A percentile compares a stretch with the other conserved stretches of the same genome.
These are phyloP conservation scores for Ceratocystis huliohia DNA, from an alignment of 2,329 filamentous ascomycete species.

Conservation along the genomic window DNA sequence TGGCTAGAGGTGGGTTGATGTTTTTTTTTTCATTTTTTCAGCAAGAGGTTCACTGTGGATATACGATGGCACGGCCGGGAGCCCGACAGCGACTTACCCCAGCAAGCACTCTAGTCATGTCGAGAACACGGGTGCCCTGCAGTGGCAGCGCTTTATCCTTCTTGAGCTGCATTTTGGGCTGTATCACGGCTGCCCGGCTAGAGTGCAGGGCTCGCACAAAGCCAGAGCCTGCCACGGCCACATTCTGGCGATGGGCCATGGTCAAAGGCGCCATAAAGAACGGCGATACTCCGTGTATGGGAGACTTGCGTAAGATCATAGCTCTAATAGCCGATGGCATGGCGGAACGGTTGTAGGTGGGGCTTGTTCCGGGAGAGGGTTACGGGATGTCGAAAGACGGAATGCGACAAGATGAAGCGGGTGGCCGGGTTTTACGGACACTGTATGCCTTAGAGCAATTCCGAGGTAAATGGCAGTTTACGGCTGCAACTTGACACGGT, in stretches of 20 bases:
- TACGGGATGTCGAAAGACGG: neutral
- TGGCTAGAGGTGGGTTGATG: conserved; percentile 45
- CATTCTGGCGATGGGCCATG: neutral
- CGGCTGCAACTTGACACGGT: neutral
- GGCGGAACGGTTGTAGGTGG: neutral
- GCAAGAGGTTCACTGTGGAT: neutral
- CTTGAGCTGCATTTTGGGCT: neutral
- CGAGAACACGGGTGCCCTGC: conserved; percentile 75
- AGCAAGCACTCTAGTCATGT: conserved; percentile 92
- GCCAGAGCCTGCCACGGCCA: neutral
- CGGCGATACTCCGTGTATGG: neutral
- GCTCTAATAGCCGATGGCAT: neutral
- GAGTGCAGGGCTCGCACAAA: neutral
- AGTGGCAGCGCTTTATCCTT: conserved; percentile 44
- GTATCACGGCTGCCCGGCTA: neutral
- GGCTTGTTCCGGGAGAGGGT: neutral
- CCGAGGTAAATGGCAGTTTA: neutral
- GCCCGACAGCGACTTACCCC: conserved; percentile 49
- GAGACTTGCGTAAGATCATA: neutral
- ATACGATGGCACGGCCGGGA: conserved; percentile 18
- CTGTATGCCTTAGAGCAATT: neutral
- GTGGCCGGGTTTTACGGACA: neutral
- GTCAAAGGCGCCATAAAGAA: neutral
- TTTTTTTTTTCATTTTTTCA: conserved; percentile 7
- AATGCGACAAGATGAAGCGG: neutral